Evolutionary conservation across 345 rosid species (phyloP), one percentile per base, ranked within the genome.

Genomic region (Ceriops tagal): DNA sequence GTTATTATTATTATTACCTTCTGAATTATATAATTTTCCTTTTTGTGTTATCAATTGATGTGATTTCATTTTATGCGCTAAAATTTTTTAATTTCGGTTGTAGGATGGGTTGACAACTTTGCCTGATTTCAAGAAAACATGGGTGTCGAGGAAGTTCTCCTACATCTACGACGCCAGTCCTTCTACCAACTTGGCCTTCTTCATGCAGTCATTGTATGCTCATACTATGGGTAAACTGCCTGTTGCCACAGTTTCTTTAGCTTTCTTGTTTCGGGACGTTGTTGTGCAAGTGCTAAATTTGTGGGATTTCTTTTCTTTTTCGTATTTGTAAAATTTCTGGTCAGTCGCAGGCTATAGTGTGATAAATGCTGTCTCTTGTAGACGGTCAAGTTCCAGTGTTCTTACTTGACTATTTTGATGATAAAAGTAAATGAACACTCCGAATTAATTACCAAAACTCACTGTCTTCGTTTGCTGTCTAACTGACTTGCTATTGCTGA

Each of bases 131-230:
- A 91, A 87, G 87, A 82, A 75, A 22, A 71, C 87, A 18, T 88
- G 97, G 92, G 72, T 77, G 27, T 78, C 85, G 0, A 82, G 80
- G 75, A 91, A 83, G 62, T 87, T 88, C 72, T 76, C 91, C 19
- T 83, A 77, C 73, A 82, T 91, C 28, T 88, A 65, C 62, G 85
- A 85, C 32, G 92, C 91, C 47, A 68, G 75, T 31, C 92, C 87
- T 65, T 78, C 78, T 28, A 51, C 49, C 39, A 83, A 82, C 46
- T 68, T 84, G 75, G 74, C 88, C 32, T 84, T 84, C 67, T 84
- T 88, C 72, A 84, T 86, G 86, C 97, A 88, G 72, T 85, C 97
- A 35, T 69, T 88, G 51, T 88, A 87, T 76, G 82, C 87, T 64
- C 90, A 83, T 67, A 28, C 86, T 24, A 82, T 85, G 26, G 80